Evolutionary conservation across 257 asterid genomes (phyloP), one percentile per base, ranked within the genome.

Genomic region (Marsdenia floribunda): DNA sequence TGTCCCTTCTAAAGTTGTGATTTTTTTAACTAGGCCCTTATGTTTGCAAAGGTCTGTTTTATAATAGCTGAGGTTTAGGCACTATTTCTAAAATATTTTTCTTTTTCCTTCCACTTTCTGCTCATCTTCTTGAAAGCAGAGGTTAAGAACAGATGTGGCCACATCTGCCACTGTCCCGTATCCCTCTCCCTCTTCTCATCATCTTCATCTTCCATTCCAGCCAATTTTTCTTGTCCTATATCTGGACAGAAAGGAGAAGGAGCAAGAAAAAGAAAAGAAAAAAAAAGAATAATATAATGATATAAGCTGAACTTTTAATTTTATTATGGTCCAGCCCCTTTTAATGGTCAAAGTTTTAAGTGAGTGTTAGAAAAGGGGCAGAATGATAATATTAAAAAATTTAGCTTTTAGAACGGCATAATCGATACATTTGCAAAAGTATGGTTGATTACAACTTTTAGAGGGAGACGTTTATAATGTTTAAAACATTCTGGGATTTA

Each of bases 401-500:
- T 19, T 19, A 55, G 29, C 61, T 55, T 55, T 55, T 55, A 21
- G 29, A 52, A 15, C 6, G 61, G 13, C 29, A 55, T 55, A 55
- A 7, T 21, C 22, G 3, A 21, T 55, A 55, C 26, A 55, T 55
- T 55, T 55, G 26, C 61, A 21, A 21, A 55, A 21, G 12, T 22
- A 5, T 55, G 26, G 60, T 5, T 18, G 22, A 55, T 55, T 55
- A 19, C 26, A 1, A 55, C 59, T 55, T 55, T 21, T 55, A 11
- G 61, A n/a, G 13, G 29, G 13, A 22, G 3, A 55, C 74, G 38
- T 42, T 42, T 63, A 24, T 53, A 55, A 21, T 10, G 22, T 52
- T 80, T 53, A 63, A 54, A 35, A 63, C 35, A 33, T 75, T 63
- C 46, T 71, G n/a, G 35, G 42, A 54, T 46, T 77, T 8, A 44